These are phyloP conservation scores for Crucihimalaya himalaica DNA, from an alignment of 345 rosid species.

Conservation along the genomic window DNA sequence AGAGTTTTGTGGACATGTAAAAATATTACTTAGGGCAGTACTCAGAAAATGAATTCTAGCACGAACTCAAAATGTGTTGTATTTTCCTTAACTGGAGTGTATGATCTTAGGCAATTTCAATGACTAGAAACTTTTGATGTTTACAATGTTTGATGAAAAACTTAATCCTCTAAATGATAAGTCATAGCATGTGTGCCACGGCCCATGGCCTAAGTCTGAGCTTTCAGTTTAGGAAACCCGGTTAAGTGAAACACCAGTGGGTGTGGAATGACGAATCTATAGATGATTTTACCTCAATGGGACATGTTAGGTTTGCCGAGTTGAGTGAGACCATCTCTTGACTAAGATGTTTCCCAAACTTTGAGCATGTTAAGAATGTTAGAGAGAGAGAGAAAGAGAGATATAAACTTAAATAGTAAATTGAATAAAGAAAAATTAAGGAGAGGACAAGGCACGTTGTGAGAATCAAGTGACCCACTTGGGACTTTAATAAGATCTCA, in stretches of 20 bases:
- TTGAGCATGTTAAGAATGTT: conserved; percentile 24
- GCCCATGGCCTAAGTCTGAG: neutral
- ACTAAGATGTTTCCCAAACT: conserved; percentile 37
- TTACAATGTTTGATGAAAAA: neutral
- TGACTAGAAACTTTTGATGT: too few species aligned
- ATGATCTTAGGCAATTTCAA: neutral
- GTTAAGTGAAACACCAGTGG: conserved; percentile 26
- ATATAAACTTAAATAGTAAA: neutral
- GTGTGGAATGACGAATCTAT: conserved; percentile 16
- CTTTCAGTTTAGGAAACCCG: neutral
- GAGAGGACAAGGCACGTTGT: conserved; percentile 46
- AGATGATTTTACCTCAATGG: conserved; percentile 19
- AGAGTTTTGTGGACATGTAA: neutral
- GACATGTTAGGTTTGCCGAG: conserved; percentile 38
- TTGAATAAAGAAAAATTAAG: neutral
- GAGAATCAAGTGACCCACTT: conserved; percentile 38
- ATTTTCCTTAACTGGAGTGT: conserved; percentile 15
- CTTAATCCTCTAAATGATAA: neutral
- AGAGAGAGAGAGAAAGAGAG: neutral
- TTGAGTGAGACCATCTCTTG: conserved; percentile 34
- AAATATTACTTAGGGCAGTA: neutral
- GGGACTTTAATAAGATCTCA: conserved; percentile 39
- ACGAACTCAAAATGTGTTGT: conserved; percentile 25
- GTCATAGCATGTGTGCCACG: neutral
- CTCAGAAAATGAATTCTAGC: neutral